These are phyloP conservation scores for Gossypium schwendimanii DNA, from an alignment of 441 rosid species.

Conservation along the genomic window DNA sequence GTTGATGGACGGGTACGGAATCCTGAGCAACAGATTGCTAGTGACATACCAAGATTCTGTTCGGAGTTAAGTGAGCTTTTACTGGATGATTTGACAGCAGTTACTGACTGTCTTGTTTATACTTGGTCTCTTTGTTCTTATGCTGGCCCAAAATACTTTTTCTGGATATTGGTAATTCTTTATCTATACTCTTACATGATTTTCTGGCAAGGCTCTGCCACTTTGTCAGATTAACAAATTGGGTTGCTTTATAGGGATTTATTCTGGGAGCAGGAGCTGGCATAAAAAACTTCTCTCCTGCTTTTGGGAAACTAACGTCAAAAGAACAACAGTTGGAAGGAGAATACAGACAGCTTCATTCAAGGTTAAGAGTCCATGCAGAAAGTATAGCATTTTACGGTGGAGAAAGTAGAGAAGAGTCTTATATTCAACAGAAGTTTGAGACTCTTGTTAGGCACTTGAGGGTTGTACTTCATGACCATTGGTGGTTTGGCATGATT, in stretches of 20 bases:
- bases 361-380: conserved; percentile 95
- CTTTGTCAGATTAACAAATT: conserved; percentile 14
- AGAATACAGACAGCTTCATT: conserved; percentile 92
- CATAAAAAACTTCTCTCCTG: conserved; percentile 87
- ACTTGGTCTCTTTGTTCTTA: conserved; percentile 97
- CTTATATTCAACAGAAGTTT: conserved; percentile 88
- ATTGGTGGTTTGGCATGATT: conserved; percentile 99
- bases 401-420: conserved; percentile 87
- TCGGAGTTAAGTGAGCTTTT: conserved; percentile 94
- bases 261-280: conserved; percentile 86
- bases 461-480: conserved; percentile 74
- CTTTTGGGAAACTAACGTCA: conserved; percentile 93
- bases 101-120: conserved; percentile 84
- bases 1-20: conserved; percentile 89
- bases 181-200: background rate
- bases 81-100: conserved; percentile 88
- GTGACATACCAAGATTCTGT: conserved; percentile 95
- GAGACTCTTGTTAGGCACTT: conserved; percentile 66
- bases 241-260: conserved; percentile 56
- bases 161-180: conserved; percentile 85
- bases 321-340: conserved; percentile 96
- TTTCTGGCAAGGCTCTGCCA: background rate
- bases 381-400: conserved; percentile 99
- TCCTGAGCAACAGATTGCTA: conserved; percentile 95
- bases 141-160: conserved; percentile 91